A percentile compares a stretch with the other conserved stretches of the same genome.
Conservation (phyloP, 2,329 filamentous ascomycete genomes). For the Bipolaris victoriae region DNA sequence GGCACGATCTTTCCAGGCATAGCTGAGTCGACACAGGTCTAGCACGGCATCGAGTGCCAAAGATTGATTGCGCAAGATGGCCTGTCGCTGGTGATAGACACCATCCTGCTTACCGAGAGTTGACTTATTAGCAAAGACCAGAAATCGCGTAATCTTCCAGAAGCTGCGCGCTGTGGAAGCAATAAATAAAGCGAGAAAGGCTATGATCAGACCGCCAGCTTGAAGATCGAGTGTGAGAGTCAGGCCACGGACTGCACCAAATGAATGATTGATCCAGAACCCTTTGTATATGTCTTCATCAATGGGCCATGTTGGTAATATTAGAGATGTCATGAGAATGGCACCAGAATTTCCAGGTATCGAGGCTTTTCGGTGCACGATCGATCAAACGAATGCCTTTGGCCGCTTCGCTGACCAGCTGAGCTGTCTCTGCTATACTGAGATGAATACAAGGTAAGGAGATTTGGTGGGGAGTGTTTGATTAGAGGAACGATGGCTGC, state of each 20-base stretch:
- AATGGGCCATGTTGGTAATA: background rate
- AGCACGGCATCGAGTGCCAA: background rate
- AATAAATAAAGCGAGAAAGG: too few species aligned
- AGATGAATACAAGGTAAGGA: too few species aligned
- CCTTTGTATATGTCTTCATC: background rate
- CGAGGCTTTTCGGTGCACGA: too few species aligned
- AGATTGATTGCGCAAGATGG: background rate
- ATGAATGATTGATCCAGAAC: background rate
- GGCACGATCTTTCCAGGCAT: background rate
- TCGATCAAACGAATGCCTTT: too few species aligned
- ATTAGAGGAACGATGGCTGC: too few species aligned
- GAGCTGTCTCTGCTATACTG: too few species aligned
- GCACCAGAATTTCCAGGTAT: background rate
- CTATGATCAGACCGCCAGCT: too few species aligned
- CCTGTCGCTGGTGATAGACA: background rate
- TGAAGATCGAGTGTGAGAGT: background rate
- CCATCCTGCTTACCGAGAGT: background rate
- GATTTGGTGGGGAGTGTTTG: too few species aligned
- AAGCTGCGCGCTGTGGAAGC: too few species aligned
- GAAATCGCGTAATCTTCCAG: background rate
- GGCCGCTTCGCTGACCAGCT: too few species aligned
- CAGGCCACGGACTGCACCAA: background rate
- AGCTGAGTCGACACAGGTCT: background rate
- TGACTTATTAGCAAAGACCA: background rate
- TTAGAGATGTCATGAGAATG: too few species aligned